Percentiles rank a stretch among this genome's conserved stretches.
Conservation (phyloP, 2,329 filamentous ascomycete species). For the Aspergillus flavus region DNA sequence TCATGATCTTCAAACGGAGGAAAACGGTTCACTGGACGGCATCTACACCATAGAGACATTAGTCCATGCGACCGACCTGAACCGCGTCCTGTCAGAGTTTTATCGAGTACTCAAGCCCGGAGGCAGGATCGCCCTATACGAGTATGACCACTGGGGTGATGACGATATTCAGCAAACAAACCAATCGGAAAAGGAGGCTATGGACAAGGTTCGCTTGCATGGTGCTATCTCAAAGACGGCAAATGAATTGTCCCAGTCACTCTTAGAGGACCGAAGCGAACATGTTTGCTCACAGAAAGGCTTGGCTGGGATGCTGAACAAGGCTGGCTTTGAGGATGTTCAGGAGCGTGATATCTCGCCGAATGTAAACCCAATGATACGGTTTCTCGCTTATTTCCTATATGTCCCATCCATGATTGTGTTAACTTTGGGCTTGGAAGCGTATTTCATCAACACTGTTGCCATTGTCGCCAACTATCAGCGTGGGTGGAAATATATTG, state of each 20-base stretch:
- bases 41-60: constrained; percentile 58
- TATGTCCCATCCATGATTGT: constrained; percentile 14
- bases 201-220: constrained; percentile 15
- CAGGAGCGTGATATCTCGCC: constrained; percentile 11
- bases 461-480: constrained; percentile 19
- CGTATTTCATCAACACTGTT: constrained; percentile 17
- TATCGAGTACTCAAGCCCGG: constrained; percentile 50
- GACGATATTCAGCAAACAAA: background rate
- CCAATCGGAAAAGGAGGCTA: background rate
- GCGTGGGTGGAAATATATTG: constrained; percentile 16
- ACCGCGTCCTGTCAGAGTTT: constrained; percentile 47
- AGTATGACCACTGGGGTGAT: constrained; percentile 46
- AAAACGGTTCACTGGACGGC: constrained; percentile 46
- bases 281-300: background rate
- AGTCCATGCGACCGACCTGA: constrained; percentile 52
- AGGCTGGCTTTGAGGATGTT: constrained; percentile 14
- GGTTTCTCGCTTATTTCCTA: constrained; percentile 10
- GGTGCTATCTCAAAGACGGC: background rate
- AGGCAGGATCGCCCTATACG: constrained; percentile 48
- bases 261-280: background rate
- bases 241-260: background rate
- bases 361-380: constrained; percentile 14
- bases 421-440: constrained; percentile 11
- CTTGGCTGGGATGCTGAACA: constrained; percentile 2
- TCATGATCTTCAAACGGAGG: constrained; percentile 49